Evolutionary conservation across 192 early-diverging fungal genomes (phyloP).

Genomic region (Paraglomus brasilianum): DNA sequence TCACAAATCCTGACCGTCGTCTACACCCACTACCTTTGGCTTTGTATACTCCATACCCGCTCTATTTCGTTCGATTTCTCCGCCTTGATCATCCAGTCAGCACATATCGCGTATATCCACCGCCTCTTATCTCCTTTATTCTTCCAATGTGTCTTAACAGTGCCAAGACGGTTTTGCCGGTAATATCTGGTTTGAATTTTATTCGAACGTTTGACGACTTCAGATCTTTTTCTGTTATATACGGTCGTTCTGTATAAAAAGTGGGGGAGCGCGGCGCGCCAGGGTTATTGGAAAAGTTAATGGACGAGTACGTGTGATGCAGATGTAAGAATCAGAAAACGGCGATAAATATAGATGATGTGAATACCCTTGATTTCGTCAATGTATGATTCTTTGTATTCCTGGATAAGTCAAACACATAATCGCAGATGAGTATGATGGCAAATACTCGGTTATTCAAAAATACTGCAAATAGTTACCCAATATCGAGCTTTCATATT

Average conservation of each 20-base stretch:
- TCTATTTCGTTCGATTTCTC: too few relatives aligned
- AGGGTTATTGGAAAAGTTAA: too few relatives aligned
- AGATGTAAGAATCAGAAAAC: neutral
- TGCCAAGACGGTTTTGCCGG: conserved; percentile 10
- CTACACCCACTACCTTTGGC: too few relatives aligned
- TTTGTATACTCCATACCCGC: too few relatives aligned
- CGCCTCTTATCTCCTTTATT: conserved; percentile 25
- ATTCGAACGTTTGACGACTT: conserved; percentile 12
- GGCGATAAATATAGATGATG: neutral
- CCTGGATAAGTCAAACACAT: neutral
- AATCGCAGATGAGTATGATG: neutral
- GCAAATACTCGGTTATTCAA: neutral
- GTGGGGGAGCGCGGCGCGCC: too few relatives aligned
- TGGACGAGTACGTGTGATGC: too few relatives aligned
- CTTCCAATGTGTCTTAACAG: conserved; percentile 18
- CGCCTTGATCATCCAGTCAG: too few relatives aligned
- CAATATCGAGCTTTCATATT: conserved; percentile 13
- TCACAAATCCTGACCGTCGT: too few relatives aligned
- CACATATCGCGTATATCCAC: conserved; percentile 11
- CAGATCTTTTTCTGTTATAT: conserved; percentile 24
- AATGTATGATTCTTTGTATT: conserved; percentile 15
- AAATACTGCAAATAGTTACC: neutral
- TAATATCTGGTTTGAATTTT: conserved; percentile 18
- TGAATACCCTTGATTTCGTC: conserved; percentile 28
- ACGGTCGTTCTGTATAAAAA: neutral